phyloP scores from a whole-genome alignment of 352 stramenopile genomes.

The Globisporangium cederbergense region DNA sequence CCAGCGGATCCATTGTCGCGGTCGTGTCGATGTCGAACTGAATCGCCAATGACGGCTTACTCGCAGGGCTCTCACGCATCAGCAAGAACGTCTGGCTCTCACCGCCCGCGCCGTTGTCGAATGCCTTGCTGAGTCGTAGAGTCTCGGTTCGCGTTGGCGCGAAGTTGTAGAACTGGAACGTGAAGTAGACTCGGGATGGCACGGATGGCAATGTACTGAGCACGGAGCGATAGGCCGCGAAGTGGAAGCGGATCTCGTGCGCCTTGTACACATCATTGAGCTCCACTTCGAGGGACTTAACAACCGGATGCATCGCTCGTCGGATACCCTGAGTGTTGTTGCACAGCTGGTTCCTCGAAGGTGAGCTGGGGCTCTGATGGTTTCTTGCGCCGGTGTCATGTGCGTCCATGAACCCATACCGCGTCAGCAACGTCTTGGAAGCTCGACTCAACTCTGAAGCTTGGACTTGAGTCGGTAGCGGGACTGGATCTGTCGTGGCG shows the following conservation, averaged over 20 bases:
- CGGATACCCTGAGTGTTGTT: constrained; percentile 8
- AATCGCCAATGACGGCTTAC: constrained; percentile 65
- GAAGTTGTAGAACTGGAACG: constrained; percentile 92
- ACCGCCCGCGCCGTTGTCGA: constrained; percentile 27
- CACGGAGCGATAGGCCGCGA: constrained; percentile 72
- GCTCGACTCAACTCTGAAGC: constrained; percentile 72
- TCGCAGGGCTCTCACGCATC: constrained; percentile 55
- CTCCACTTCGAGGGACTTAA: constrained; percentile 65
- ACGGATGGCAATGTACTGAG: neutral
- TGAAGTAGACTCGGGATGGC: constrained; percentile 82
- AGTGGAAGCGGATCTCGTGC: constrained; percentile 90
- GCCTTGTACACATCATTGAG: constrained; percentile 72
- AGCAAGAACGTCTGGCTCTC: constrained; percentile 50
- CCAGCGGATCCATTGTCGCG: constrained; percentile 43
- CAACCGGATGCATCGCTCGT: constrained; percentile 7
- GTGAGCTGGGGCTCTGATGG: constrained; percentile 17
- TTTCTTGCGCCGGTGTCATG: constrained; percentile 26
- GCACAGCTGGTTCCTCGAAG: constrained; percentile 20
- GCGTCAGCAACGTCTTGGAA: constrained; percentile 80
- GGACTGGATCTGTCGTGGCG: constrained; percentile 5
- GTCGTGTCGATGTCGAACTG: constrained; percentile 81
- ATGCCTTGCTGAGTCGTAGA: constrained; percentile 56
- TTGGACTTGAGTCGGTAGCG: constrained; percentile 15
- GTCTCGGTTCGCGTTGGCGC: constrained; percentile 85
- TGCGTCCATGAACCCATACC: constrained; percentile 78